These are phyloP conservation scores for Theileria orientalis DNA, from an alignment of 169 alveolate species.

Conservation along the genomic window DNA sequence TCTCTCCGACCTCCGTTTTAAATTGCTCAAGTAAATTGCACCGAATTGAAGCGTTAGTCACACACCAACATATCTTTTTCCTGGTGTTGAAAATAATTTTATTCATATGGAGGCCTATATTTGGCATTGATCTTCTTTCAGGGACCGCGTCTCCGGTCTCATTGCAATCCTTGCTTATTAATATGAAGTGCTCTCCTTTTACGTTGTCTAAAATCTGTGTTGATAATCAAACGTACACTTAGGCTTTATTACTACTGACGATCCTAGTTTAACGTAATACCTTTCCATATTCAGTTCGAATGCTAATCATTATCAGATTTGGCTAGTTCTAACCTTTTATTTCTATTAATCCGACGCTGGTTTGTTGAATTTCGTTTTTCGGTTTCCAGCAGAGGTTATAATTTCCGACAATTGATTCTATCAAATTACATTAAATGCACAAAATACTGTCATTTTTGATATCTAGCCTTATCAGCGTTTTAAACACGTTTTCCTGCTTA, in stretches of 20 bases:
- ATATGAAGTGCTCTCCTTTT: constrained; percentile 13
- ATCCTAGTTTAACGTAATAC: constrained; percentile 5
- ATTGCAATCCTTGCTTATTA: not conserved
- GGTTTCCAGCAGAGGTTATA: constrained; percentile 11
- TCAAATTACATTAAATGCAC: not conserved
- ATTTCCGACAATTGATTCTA: constrained; percentile 15
- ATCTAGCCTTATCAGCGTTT: not conserved
- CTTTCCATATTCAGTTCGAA: not conserved
- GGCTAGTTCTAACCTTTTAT: constrained; percentile 5
- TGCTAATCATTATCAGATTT: not conserved
- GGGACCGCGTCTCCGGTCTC: not conserved
- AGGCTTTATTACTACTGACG: not conserved
- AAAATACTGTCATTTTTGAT: not conserved
- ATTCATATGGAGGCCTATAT: not conserved
- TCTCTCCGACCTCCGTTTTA: constrained; percentile 23
- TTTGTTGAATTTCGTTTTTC: not conserved
- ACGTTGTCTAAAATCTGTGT: not conserved
- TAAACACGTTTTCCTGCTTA: not conserved
- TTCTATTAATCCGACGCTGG: too few species aligned
- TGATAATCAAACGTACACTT: constrained; percentile 8
- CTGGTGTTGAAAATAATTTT: not conserved
- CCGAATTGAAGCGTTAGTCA: not conserved
- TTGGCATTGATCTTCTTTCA: not conserved
- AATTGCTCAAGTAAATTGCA: constrained; percentile 36
- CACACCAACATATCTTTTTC: constrained; percentile 56